Evolutionary conservation across 169 alveolate genomes (phyloP).

Genomic region (Eimeria acervulina): DNA sequence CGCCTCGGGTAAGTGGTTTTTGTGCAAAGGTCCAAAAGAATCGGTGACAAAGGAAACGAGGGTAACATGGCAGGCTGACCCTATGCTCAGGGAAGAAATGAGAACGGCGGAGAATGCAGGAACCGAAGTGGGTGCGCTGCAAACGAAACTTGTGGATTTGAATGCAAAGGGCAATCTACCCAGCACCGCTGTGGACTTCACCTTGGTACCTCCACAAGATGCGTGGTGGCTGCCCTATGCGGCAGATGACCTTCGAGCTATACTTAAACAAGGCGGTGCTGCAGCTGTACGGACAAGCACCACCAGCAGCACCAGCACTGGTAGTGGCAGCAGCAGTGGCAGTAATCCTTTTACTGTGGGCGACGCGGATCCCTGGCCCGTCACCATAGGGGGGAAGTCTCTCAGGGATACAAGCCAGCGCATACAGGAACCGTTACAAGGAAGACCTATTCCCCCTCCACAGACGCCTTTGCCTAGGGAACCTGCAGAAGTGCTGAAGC

Average conservation of each 20-base stretch:
- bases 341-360: not conserved
- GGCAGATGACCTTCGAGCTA: not conserved
- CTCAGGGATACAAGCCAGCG: not conserved
- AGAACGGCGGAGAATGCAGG: not conserved
- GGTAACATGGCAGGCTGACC: not conserved
- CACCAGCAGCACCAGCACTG: not conserved
- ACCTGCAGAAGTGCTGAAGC: not conserved
- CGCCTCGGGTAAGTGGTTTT: not conserved
- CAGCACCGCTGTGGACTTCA: not conserved
- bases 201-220: not conserved
- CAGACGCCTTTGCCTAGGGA: not conserved
- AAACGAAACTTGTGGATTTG: not conserved
- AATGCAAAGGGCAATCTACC: not conserved
- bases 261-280: not conserved
- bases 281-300: not conserved
- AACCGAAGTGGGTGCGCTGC: not conserved
- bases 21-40: not conserved
- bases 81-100: not conserved
- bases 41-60: not conserved
- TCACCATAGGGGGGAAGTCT: not conserved
- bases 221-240: not conserved
- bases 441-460: not conserved
- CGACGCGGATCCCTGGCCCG: not conserved
- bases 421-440: not conserved
- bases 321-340: conserved; percentile 4